These are phyloP conservation scores for Fusarium lyarnte DNA, from an alignment of 2,329 filamentous ascomycete species.

Conservation along the genomic window DNA sequence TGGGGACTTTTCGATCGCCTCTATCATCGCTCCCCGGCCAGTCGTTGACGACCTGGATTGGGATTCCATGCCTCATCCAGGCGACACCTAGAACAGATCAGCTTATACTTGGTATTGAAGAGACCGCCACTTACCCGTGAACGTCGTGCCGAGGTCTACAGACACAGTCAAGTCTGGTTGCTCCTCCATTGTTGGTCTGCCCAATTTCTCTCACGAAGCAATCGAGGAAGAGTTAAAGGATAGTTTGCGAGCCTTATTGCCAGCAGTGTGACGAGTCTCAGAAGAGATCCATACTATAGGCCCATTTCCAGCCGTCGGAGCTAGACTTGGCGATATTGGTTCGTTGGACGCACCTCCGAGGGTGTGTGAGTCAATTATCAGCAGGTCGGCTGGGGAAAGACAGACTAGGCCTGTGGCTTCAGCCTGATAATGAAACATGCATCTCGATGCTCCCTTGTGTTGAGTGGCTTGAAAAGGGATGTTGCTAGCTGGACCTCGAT, in stretches of 20 bases:
- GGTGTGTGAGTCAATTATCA: neutral
- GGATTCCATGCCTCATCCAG: constrained; percentile 52
- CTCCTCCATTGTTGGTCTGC: constrained; percentile 23
- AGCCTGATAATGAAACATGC: constrained; percentile 6
- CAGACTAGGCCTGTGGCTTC: neutral
- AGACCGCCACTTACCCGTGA: constrained; percentile 49
- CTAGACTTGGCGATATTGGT: neutral
- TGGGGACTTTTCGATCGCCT: constrained; percentile 65
- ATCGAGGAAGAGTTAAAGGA: neutral
- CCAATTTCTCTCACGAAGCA: neutral
- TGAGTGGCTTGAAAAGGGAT: constrained; percentile 22
- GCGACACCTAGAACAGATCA: constrained; percentile 45
- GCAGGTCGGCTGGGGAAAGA: neutral
- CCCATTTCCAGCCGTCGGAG: neutral
- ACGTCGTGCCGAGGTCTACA: constrained; percentile 58
- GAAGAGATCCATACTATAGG: neutral
- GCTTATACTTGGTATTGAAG: neutral
- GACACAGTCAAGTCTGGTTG: constrained; percentile 54
- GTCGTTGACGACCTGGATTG: constrained; percentile 59
- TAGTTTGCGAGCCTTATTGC: neutral
- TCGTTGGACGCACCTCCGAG: neutral
- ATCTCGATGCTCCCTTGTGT: neutral
- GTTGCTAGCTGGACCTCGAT: neutral
- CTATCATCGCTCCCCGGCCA: constrained; percentile 64
- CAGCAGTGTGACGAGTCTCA: neutral